Base-by-base conservation (phyloP, 768 basidiomycete genomes). In the Collybiopsis confluens region DNA sequence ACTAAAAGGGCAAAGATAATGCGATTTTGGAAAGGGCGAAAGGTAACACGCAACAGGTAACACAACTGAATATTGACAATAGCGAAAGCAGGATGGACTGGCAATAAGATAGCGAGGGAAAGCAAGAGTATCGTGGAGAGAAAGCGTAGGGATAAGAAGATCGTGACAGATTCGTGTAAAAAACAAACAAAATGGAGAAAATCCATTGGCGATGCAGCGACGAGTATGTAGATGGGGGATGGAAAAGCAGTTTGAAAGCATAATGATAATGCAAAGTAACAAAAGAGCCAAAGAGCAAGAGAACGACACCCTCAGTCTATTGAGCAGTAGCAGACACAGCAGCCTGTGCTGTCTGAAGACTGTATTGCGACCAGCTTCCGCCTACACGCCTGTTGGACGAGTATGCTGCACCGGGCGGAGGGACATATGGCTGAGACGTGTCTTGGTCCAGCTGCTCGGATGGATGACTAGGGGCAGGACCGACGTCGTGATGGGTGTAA, bases 371-470 rank as follows among this genome's bases (percentile, higher is more conserved):
- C 81, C 82, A 86, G 49, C 67, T 78, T 2, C 68, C 82, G 8
- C 64, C 83, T 36, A 80, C 83, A 3, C 84, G 79, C 38, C 83
- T 76, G 23, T 68, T 74, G 8, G 76, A 73, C 1, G 76, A 73
- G 53, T 76, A 60, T 3, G 67, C 62, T 20, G 83, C 83, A 45
- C 81, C 84, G 11, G 80, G 56, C 13, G 84, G 82, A 4, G 84
- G 83, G 0, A 71, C 64, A 57, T 85, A 85, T 2, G 71, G 56
- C n/a, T n/a, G n/a, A n/a, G n/a, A n/a, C n/a, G n/a, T n/a, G n/a
- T n/a, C n/a, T n/a, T n/a, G n/a, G n/a, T n/a, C n/a, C n/a, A n/a
- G n/a, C n/a, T n/a, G n/a, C n/a, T n/a, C n/a, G n/a, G n/a, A n/a
- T n/a, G 41, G 50, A 27, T 20, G 38, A 30, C 30, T 52, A 23